These are phyloP conservation scores for Asclepias syriaca DNA, from an alignment of 257 asterid genomes.

Conservation along the genomic window DNA sequence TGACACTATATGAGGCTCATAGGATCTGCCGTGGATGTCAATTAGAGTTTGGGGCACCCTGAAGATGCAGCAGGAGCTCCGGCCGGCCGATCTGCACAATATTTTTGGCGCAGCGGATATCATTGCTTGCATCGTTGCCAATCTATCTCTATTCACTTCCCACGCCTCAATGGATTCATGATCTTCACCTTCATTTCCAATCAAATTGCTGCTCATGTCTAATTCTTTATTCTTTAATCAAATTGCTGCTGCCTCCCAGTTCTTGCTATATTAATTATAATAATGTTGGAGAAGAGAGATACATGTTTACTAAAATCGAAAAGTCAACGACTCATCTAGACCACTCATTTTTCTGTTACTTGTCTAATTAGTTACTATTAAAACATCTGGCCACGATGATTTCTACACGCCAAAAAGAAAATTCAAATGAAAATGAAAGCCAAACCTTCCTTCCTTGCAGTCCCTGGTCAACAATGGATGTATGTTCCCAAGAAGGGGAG, in stretches of 20 bases:
- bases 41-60: conserved; percentile 61
- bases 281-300: not conserved
- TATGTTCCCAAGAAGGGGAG: too few species aligned
- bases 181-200: conserved; percentile 2
- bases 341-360: not conserved
- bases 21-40: conserved; percentile 58
- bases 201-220: conserved; percentile 20
- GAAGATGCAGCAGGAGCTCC: conserved; percentile 72
- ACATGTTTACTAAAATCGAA: not conserved
- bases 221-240: not conserved
- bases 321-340: not conserved
- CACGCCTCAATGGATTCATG: conserved; percentile 32
- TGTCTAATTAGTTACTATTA: not conserved
- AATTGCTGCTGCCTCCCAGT: conserved; percentile 13
- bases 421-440: too few species aligned
- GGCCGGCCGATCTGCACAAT: conserved; percentile 68
- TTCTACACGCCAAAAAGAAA: too few species aligned
- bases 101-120: conserved; percentile 51
- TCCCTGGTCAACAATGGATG: too few species aligned
- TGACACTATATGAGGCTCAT: conserved; percentile 65
- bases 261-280: too few species aligned
- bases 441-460: too few species aligned
- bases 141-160: conserved; percentile 48
- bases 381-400: too few species aligned
- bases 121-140: conserved; percentile 53